Evolutionary conservation across 805 yeast species (phyloP), one percentile per base, ranked within the genome.

Genomic region (Pichia nakasei): DNA sequence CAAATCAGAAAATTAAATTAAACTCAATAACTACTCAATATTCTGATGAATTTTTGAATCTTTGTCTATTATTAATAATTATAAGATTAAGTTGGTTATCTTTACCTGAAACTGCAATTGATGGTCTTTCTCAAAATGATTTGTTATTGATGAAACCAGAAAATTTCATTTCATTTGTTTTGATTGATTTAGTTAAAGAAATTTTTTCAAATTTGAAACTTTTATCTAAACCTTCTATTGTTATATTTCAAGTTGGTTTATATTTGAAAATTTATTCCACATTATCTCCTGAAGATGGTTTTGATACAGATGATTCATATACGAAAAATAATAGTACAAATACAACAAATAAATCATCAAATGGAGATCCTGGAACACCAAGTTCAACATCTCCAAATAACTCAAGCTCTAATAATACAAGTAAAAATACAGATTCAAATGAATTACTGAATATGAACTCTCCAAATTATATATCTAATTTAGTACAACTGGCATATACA

Each of bases 181-280:
- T 70, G 31, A 63, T 69, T 33, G 73, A 70, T 35, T 60, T 70
- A 63, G 72, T 70, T 13, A 68, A 70, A 45, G 73, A 69, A 44
- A 59, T 69, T 19, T 68, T 70, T 45, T 62, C 70, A 3, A 67
- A 64, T 48, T 58, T 69, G 42, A 68, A 65, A 50, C 51, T 72
- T 9, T 58, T 70, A 63, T 56, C 69, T 22, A 69, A 65, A 45
- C 68, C 77, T 20, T 69, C 70, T 31, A 52, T 76, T 40, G 66
- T 69, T 22, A 67, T 78, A 15, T 71, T 82, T 27, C 87, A 81
- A 54, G 76, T 78, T 53, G 80, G 78, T 1, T 59, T 78, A 17
- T 76, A 65, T 56, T 68, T 79, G 56, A 78, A 78, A 47, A 58
- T 71, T 36, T 81, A 79, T 60, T 71, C 68, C 49, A 70, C 66